Evolutionary conservation across 495 filamentous ascomycete genomes (phyloP).

Genomic region (Tetracladium setigerum): DNA sequence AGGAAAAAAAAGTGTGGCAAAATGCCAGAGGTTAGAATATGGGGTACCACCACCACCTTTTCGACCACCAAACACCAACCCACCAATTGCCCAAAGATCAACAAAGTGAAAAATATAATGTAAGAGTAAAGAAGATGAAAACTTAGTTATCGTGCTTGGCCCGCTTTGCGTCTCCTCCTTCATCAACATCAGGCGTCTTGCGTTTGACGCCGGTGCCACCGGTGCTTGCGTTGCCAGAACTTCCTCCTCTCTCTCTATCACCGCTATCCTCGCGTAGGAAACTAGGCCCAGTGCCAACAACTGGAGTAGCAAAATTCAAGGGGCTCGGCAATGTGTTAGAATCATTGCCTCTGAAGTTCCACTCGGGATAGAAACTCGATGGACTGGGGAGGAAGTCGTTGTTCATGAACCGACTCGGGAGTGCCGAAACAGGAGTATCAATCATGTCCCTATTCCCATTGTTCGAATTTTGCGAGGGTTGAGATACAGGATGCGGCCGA

Average conservation of each 20-base stretch:
- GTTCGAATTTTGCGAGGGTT: conserved; percentile 46
- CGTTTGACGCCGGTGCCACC: conserved; percentile 34
- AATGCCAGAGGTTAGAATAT: too few relatives aligned
- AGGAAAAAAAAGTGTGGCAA: too few relatives aligned
- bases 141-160: conserved; percentile 28
- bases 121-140: too few relatives aligned
- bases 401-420: conserved; percentile 84
- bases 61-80: too few relatives aligned
- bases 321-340: conserved; percentile 84
- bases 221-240: conserved; percentile 19
- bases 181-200: conserved; percentile 44
- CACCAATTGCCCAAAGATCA: too few relatives aligned
- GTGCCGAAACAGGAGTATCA: conserved; percentile 94
- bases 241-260: conserved; percentile 22
- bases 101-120: too few relatives aligned
- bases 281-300: conserved; percentile 60
- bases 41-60: too few relatives aligned
- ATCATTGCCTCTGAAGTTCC: conserved; percentile 62
- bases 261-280: conserved; percentile 56
- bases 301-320: conserved; percentile 83
- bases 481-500: conserved; percentile 60
- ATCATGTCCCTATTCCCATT: conserved; percentile 66
- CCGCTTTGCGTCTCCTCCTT: conserved; percentile 36
- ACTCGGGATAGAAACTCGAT: conserved; percentile 86
- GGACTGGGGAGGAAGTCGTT: conserved; percentile 81